Evolutionary conservation across 805 yeast species (phyloP), one percentile per base, ranked within the genome.

Genomic region (Cyberlindnera xylosilytica): DNA sequence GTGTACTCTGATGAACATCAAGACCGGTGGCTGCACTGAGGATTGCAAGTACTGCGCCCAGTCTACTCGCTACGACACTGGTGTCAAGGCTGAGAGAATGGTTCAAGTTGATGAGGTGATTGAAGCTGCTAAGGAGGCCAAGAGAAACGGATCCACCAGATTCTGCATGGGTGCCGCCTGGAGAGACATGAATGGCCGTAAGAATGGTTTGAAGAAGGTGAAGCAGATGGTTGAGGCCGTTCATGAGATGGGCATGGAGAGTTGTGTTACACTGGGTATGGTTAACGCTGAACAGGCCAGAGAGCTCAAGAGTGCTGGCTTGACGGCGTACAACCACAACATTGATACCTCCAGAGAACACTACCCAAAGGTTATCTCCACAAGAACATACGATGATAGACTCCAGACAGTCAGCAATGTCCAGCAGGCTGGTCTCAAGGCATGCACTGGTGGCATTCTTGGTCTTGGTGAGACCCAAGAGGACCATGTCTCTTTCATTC

Each of bases 81-180:
- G 87, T 4, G 66, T 81, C n/a, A 70, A 79, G 52, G 87, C 91
- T 3, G 83, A 78, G 45, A 79, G 78, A 54, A 62, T 83, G 65
- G 70, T 83, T 12, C 63, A 69, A 20, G 56, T 83, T 10, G 88
- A 82, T 5, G 70, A 70, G n/a, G 90, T 85, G 1, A 61, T 81
- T 51, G 69, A 64, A 38, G 81, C 78, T 24, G 93, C 93, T 1
- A 65, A 63, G 41, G 72, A 70, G 39, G 90, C 93, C 11, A 80
- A 81, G 52, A 65, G 53, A 6, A 83, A 83, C 50, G 91, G 91
- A 0, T 74, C 84, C 1, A 85, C 93, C 0, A 69, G 93, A 50
- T 85, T 85, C 57, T 85, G 93, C 58, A 76, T 85, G 80, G 93
- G 93, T 36, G 87, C 91, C 10, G 93, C 93, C 2, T 86, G 91